phyloP scores from a whole-genome alignment of 176 grass and related monocot genomes.

The Cenchrus fungigraminus region DNA sequence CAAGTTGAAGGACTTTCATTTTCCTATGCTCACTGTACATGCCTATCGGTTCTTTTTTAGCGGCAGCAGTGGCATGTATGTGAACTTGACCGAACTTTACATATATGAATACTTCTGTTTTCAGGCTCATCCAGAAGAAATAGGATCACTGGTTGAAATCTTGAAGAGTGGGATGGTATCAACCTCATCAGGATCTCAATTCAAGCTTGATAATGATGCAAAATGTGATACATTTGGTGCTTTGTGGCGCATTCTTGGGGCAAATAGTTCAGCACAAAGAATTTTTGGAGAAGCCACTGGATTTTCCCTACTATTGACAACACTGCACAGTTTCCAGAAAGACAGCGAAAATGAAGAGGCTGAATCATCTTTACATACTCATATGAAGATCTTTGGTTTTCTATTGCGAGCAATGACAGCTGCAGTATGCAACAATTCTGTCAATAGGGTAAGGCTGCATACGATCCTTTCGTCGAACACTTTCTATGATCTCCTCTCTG shows the following conservation, averaged over 20 bases:
- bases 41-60: constrained; percentile 22
- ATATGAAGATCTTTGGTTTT: constrained; percentile 85
- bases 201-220: constrained; percentile 92
- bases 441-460: constrained; percentile 93
- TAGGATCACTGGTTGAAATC: constrained; percentile 89
- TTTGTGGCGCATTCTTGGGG: constrained; percentile 95
- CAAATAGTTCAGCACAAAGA: constrained; percentile 82
- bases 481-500: constrained; percentile 95
- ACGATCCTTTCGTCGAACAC: constrained; percentile 83
- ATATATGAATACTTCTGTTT: constrained; percentile 41
- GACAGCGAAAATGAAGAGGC: constrained; percentile 47
- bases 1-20: constrained; percentile 34
- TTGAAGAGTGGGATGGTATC: constrained; percentile 97
- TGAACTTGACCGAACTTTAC: constrained; percentile 36
- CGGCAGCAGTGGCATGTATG: not conserved
- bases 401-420: constrained; percentile 89
- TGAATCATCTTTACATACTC: constrained; percentile 61
- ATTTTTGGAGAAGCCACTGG: constrained; percentile 99
- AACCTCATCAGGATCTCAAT: constrained; percentile 79
- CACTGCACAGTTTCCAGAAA: constrained; percentile 87
- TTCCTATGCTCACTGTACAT: constrained; percentile 5
- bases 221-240: constrained; percentile 89
- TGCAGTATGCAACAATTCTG: constrained; percentile 85
- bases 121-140: constrained; percentile 97
- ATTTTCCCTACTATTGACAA: constrained; percentile 93